Evolutionary conservation across 139 green algal species (phyloP).

Genomic region (Picochlorum costavermella): DNA sequence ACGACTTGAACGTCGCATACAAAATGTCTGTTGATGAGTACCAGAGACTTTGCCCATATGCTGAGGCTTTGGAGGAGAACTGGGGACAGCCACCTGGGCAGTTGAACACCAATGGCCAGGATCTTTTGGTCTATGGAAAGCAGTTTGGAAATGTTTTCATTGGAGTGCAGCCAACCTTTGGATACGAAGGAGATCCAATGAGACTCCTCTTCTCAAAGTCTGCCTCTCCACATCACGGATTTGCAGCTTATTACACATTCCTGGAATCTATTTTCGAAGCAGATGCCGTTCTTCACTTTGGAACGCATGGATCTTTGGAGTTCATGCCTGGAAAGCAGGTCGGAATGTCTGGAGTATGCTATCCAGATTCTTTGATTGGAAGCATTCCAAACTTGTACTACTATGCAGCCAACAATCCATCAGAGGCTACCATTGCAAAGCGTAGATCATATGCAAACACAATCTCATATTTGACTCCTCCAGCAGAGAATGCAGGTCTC

Average conservation of each 20-base stretch:
- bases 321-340: conserved; percentile 99
- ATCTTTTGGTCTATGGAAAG: conserved; percentile 93
- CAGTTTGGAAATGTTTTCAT: conserved; percentile 99
- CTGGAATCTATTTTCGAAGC: conserved; percentile 92
- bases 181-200: conserved; percentile 99
- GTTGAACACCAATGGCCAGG: conserved; percentile 94
- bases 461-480: conserved; percentile 98
- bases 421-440: conserved; percentile 98
- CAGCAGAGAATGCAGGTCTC: conserved; percentile 96
- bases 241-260: conserved; percentile 99
- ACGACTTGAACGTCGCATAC: conserved; percentile 96
- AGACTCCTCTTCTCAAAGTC: conserved; percentile 91
- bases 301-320: conserved; percentile 97
- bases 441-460: conserved; percentile 97
- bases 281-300: conserved; percentile 98
- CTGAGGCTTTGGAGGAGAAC: conserved; percentile 94
- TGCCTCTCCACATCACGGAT: conserved; percentile 96
- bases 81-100: conserved; percentile 93
- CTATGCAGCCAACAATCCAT: conserved; percentile 99
- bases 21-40: conserved; percentile 86
- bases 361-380: conserved; percentile 95
- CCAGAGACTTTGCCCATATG: conserved; percentile 83
- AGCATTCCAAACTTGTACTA: conserved; percentile 99
- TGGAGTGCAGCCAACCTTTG: conserved; percentile 98
- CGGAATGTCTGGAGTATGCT: conserved; percentile 94